A percentile compares a stretch with the other conserved stretches of the same genome.
Evolutionary conservation across 2,329 filamentous ascomycete species (phyloP).

Genomic region (Huntiella abstrusa): DNA sequence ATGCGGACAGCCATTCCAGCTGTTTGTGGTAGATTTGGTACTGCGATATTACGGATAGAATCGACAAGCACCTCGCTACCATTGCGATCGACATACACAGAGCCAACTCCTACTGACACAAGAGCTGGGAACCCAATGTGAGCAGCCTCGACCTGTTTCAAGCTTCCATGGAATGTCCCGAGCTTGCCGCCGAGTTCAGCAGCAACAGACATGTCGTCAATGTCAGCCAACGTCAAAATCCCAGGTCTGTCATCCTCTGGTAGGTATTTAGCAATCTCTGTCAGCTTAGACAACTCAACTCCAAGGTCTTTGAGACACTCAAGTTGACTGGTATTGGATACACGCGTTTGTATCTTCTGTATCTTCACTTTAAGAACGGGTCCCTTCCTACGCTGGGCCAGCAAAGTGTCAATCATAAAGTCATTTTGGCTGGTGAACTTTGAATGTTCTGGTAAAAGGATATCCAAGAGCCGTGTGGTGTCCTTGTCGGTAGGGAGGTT

Average conservation of each 20-base stretch:
- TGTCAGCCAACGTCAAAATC: conserved; percentile 51
- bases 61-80: conserved; percentile 52
- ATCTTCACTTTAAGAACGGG: conserved; percentile 57
- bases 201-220: conserved; percentile 43
- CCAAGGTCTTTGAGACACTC: conserved; percentile 50
- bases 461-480: conserved; percentile 59
- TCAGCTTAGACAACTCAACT: conserved; percentile 63
- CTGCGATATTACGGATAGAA: conserved; percentile 19
- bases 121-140: conserved; percentile 76
- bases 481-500: conserved; percentile 58
- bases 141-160: conserved; percentile 48
- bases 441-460: conserved; percentile 82
- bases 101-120: conserved; percentile 55
- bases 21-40: conserved; percentile 14
- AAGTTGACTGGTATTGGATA: conserved; percentile 47
- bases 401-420: conserved; percentile 79
- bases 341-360: conserved; percentile 40
- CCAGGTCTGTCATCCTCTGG: conserved; percentile 91
- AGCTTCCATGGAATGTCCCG: conserved; percentile 40
- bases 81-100: conserved; percentile 44
- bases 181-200: conserved; percentile 49
- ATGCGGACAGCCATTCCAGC: conserved; percentile 52
- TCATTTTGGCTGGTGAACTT: conserved; percentile 82
- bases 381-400: conserved; percentile 73
- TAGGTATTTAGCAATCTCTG: conserved; percentile 80